Evolutionary conservation across 2,329 filamentous ascomycete genomes (phyloP).

Genomic region (Penicillium vulpinum): DNA sequence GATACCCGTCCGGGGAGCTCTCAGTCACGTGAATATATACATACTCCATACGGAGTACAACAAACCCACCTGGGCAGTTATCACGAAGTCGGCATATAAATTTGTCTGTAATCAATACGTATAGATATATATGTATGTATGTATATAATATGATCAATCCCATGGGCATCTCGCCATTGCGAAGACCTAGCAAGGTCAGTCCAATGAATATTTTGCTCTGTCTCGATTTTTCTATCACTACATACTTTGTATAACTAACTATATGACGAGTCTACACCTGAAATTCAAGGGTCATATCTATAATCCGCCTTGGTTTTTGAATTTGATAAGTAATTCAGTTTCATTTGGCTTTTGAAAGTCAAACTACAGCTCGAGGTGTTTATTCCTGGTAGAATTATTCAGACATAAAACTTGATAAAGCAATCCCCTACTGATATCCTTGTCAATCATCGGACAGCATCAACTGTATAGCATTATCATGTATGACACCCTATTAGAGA

Average conservation of each 20-base stretch:
- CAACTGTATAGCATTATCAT: neutral
- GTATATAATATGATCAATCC: no score
- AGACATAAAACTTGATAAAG: no score
- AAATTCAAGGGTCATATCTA: neutral
- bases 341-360: neutral
- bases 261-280: neutral
- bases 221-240: neutral
- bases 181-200: no score
- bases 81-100: no score
- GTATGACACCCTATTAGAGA: neutral
- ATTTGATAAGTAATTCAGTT: no score
- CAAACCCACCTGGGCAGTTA: no score
- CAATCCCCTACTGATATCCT: neutral
- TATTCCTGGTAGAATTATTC: neutral
- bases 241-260: neutral
- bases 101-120: neutral
- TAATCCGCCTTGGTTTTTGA: no score
- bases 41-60: no score
- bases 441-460: neutral
- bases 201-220: neutral
- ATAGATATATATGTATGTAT: no score
- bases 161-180: neutral
- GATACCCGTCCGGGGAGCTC: neutral
- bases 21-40: neutral
- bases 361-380: neutral